Evolutionary conservation across 1,284 basidiomycete species (phyloP).

Genomic region (Macrocybe sp.): DNA sequence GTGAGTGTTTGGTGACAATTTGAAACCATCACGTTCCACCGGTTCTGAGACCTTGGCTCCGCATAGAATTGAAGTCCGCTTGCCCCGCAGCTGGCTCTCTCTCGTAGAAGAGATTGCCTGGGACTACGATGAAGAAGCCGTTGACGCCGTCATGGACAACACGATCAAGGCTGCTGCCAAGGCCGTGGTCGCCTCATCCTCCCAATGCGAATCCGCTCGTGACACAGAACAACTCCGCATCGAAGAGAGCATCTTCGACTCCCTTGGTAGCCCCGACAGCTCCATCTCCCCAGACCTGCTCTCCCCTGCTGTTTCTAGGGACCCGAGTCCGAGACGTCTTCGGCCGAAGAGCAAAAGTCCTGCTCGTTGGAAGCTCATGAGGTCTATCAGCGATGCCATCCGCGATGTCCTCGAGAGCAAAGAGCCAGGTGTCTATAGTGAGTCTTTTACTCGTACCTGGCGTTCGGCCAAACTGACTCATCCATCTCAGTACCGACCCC

Average conservation of each 20-base stretch:
- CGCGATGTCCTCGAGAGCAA: constrained; percentile 58
- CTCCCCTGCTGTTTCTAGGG: constrained; percentile 71
- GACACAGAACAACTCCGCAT: constrained; percentile 40
- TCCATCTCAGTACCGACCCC: constrained; percentile 55
- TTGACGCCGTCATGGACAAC: constrained; percentile 57
- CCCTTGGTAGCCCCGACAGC: constrained; percentile 52
- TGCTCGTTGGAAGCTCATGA: constrained; percentile 74
- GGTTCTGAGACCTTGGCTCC: background rate
- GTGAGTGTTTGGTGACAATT: constrained; percentile 19
- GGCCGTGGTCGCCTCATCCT: constrained; percentile 42
- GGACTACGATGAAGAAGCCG: constrained; percentile 62
- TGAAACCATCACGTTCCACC: constrained; percentile 3
- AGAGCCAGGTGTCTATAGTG: constrained; percentile 67
- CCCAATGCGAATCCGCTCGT: background rate
- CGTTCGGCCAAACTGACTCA: background rate
- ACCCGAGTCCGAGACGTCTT: constrained; percentile 71
- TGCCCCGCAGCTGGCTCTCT: constrained; percentile 75
- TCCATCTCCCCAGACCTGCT: constrained; percentile 70
- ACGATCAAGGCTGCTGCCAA: constrained; percentile 59
- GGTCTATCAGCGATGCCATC: constrained; percentile 69
- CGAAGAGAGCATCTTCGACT: constrained; percentile 57
- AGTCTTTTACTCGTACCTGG: constrained; percentile 16
- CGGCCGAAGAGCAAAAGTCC: constrained; percentile 74
- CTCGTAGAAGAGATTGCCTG: constrained; percentile 71
- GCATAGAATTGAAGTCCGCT: constrained; percentile 60